Evolutionary conservation across 495 filamentous ascomycete species (phyloP), one percentile per base, ranked within the genome.

Genomic region (Aspergillus sclerotiicarbonarius): DNA sequence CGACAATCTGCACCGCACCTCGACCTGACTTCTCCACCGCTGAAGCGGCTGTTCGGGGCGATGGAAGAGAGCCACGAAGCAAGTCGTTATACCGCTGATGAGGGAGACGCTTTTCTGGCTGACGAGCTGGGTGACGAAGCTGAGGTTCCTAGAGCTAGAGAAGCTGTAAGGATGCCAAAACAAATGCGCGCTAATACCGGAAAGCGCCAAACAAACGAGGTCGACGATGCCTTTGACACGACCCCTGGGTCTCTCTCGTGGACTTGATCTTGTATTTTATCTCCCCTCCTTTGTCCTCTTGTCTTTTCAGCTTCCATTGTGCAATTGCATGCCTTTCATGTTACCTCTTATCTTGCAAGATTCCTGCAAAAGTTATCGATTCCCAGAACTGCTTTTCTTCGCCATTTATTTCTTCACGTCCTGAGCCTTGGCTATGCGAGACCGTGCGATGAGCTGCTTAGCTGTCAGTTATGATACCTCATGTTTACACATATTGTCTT

Each of bases 11-110:
- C 62, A 16, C 61, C 64, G 0, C 18, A 52, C 4, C 13, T 68
- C 29, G 62, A 74, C 32, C 57, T 58, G 3, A 48, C 39, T 1
- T 51, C 35, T 35, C 54, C 59, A 3, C 56, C 67, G 0, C 30
- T 77, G 31, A 63, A 51, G 18, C 63, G 66, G 6, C 54, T 77
- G 8, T 66, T 69, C 37, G n/a, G 45, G 16, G 44, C 51, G 8
- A 6, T 41, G 6, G 18, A 15, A 7, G 2, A 19, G 9, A 1
- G 15, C 31, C 2, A 8, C 13, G 48, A 51, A 16, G 8, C 16
- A 13, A 49, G 2, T 31, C 8, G 32, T n/a, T 15, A 41, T 29
- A 15, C 33, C 8, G 32, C 32, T 8, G 16, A 52, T 52, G 50
- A 53, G 6, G 4, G 18, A 8, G 33, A n/a, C 9, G 20, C 18